Base-by-base conservation (phyloP, 1,139 yeast genomes). In the Pichia sp. region DNA sequence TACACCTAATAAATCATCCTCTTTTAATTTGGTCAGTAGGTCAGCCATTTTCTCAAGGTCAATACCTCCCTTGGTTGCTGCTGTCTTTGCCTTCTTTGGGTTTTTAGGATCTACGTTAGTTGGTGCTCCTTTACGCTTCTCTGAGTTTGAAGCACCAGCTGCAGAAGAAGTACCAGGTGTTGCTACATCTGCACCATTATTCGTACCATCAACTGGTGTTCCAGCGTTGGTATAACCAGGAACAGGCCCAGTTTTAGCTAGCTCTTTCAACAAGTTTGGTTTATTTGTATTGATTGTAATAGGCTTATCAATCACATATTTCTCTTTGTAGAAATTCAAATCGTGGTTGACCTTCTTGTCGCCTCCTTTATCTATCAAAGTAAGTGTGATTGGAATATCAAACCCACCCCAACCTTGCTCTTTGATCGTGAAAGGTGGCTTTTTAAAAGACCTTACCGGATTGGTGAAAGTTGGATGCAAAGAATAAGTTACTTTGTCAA, bases 341-440 rank as follows among this genome's bases (percentile, higher is more conserved):
- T 91, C 97, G 61, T 91, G 97, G 56, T 76, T 77, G 48, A 91
- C 64, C 57, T 84, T 84, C 50, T 84, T 73, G 60, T 88, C 96
- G 36, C 96, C 97, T 40, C 82, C 84, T 56, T 83, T 84, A 46
- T 94, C 97, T 26, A 84, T 72, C 44, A 84, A 69, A 51, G 82
- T 84, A 44, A 88, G 69, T 17, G 84, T 72, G 50, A 91, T 80
- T 37, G 85, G 86, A 58, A 91, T 74, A 59, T 89, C 96, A 57
- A 89, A 89, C 53, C 91, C 98, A 58, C 98, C 98, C 98, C 98
- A 91, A 37, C 98, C 98, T 67, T 86, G 83, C 62, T 91, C 98
- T 59, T 80, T 85, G 42, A 91, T 82, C 57, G 67, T 74, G 66
- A 89, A 91, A n/a, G 98, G 98, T 18, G 84, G 77, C 55, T 79